These are phyloP conservation scores for Termitomyces sp. DNA, from an alignment of 768 basidiomycete genomes.

Conservation along the genomic window DNA sequence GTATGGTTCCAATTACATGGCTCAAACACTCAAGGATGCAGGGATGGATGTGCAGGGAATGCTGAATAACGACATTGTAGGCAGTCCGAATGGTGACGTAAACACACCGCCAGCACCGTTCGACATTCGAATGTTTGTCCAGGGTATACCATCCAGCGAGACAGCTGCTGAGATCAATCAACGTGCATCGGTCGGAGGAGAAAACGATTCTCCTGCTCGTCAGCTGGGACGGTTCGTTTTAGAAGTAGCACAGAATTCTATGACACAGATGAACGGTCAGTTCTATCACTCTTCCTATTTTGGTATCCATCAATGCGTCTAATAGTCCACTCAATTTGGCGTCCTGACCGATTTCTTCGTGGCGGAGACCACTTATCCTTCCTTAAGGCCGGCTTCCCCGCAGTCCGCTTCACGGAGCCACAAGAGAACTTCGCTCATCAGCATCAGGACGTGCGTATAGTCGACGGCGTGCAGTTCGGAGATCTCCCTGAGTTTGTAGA, in stretches of 20 bases:
- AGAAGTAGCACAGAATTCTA: conserved; percentile 44
- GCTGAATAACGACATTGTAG: conserved; percentile 55
- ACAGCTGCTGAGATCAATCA: conserved; percentile 27
- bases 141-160: conserved; percentile 43
- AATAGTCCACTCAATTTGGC: conserved; percentile 44
- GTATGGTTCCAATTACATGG: conserved; percentile 43
- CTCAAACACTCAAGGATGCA: conserved; percentile 31
- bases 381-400: conserved; percentile 43
- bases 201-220: conserved; percentile 48
- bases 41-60: conserved; percentile 50
- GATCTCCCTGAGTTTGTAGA: conserved; percentile 50
- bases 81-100: conserved; percentile 43
- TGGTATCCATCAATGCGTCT: neutral
- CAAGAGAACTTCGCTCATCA: conserved; percentile 54
- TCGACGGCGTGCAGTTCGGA: conserved; percentile 47
- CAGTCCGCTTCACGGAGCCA: conserved; percentile 52
- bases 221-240: conserved; percentile 46
- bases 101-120: conserved; percentile 35
- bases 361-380: conserved; percentile 52
- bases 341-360: conserved; percentile 48
- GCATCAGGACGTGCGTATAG: conserved; percentile 49
- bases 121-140: conserved; percentile 45
- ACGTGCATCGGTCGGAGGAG: conserved; percentile 38
- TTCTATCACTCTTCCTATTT: neutral
- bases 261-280: conserved; percentile 45